phyloP scores from a whole-genome alignment of 306 rosid genomes.

The Casuarina cunninghamiana region DNA sequence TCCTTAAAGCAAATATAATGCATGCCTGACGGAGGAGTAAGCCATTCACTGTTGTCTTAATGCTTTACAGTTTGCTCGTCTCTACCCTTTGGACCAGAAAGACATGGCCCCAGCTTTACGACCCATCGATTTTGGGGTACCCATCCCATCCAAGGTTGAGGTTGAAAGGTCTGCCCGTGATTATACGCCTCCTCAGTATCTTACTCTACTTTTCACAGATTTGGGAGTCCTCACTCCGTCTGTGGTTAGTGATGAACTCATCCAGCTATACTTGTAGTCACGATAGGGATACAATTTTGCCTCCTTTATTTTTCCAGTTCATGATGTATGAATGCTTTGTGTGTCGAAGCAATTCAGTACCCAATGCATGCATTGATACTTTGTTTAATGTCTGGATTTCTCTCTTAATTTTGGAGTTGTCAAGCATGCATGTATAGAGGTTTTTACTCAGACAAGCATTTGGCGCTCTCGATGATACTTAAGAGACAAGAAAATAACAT shows the following conservation, averaged over 20 bases:
- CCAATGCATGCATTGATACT: background rate
- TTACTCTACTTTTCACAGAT: slow-evolving; percentile 88
- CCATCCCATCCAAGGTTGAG: slow-evolving; percentile 93
- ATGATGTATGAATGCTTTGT: background rate
- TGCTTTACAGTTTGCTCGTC: slow-evolving; percentile 84
- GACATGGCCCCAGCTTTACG: slow-evolving; percentile 91
- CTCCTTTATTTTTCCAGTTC: slow-evolving; percentile 9
- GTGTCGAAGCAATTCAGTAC: background rate
- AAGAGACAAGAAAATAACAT: too few species aligned
- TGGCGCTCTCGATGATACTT: too few species aligned
- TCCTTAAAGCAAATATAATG: background rate
- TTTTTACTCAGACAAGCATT: background rate
- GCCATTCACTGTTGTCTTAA: background rate
- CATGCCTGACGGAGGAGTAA: background rate
- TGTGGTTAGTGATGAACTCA: slow-evolving; percentile 95
- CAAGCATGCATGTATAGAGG: too few species aligned
- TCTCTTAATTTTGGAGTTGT: background rate
- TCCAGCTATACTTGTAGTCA: slow-evolving; percentile 81
- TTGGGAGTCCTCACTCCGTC: slow-evolving; percentile 95
- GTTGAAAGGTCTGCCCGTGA: slow-evolving; percentile 92
- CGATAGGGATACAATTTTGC: slow-evolving; percentile 13
- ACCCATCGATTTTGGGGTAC: slow-evolving; percentile 87
- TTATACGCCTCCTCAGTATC: slow-evolving; percentile 96
- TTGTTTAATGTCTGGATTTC: background rate
- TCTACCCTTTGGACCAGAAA: slow-evolving; percentile 92